phyloP scores from a whole-genome alignment of 2,329 filamentous ascomycete species.

The Rutstroemia sp. region DNA sequence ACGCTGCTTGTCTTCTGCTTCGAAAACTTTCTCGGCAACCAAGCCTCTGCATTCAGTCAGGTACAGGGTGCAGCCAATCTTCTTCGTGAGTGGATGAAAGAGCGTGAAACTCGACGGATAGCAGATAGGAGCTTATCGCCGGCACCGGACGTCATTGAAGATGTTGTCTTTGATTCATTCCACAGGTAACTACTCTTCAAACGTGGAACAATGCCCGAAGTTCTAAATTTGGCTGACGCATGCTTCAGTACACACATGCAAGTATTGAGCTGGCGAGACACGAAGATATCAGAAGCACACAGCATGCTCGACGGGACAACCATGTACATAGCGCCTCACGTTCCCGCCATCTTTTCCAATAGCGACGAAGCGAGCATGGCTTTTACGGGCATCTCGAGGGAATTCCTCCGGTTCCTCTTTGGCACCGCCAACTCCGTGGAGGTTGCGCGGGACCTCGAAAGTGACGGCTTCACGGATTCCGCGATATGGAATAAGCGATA shows the following conservation, averaged over 20 bases:
- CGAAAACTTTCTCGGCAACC: constrained; percentile 5
- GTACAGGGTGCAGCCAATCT: constrained; percentile 3
- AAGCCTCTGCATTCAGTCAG: background rate
- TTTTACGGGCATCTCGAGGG: background rate
- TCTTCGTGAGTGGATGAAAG: constrained; percentile 3
- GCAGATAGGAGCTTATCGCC: background rate
- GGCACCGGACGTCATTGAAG: constrained; percentile 4
- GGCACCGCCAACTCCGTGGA: background rate
- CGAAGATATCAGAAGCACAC: background rate
- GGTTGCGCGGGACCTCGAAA: background rate
- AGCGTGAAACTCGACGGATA: constrained; percentile 2
- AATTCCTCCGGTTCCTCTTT: background rate
- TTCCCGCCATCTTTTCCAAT: background rate
- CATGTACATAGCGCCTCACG: constrained; percentile 1
- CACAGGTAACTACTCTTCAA: background rate
- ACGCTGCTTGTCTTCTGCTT: constrained; percentile 2
- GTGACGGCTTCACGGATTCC: background rate
- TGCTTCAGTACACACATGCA: constrained; percentile 1
- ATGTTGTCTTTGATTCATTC: constrained; percentile 1
- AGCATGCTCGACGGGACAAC: background rate
- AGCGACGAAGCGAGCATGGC: background rate
- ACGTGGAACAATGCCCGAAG: background rate
- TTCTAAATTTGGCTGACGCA: background rate
- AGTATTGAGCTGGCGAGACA: background rate
- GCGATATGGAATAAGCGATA: constrained; percentile 1